A percentile compares a stretch with the other conserved stretches of the same genome.
Conservation (phyloP, 805 yeast species). For the Metschnikowia matae region DNA sequence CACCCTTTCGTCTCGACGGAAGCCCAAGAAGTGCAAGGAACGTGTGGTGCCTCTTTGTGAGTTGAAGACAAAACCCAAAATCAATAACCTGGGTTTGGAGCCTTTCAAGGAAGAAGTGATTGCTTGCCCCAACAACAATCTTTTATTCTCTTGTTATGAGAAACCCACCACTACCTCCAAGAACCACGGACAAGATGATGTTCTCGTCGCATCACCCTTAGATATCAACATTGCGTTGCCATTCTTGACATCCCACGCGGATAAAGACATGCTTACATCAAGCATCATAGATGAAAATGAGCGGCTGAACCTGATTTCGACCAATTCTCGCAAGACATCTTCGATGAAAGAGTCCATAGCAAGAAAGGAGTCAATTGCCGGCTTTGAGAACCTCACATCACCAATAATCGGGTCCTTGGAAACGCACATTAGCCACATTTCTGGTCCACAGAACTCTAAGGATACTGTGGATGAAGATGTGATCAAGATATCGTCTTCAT, state of each 20-base stretch:
- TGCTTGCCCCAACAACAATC: slow-evolving; percentile 55
- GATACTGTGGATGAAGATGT: slow-evolving; percentile 17
- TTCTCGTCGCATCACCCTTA: slow-evolving; percentile 39
- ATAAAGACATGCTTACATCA: slow-evolving; percentile 26
- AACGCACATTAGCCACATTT: slow-evolving; percentile 32
- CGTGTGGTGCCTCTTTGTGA: slow-evolving; percentile 58
- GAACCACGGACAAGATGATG: slow-evolving; percentile 5
- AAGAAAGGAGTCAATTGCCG: slow-evolving; percentile 4
- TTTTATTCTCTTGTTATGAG: slow-evolving; percentile 54
- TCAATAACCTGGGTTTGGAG: slow-evolving; percentile 30
- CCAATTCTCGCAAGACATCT: slow-evolving; percentile 6
- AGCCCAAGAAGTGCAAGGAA: slow-evolving; percentile 30
- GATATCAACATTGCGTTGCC: slow-evolving; percentile 44
- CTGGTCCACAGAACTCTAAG: slow-evolving; percentile 5
- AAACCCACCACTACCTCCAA: slow-evolving; percentile 11
- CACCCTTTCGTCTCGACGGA: slow-evolving; percentile 8
- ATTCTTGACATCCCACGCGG: slow-evolving; percentile 36
- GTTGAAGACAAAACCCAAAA: slow-evolving; percentile 49
- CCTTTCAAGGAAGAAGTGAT: slow-evolving; percentile 60
- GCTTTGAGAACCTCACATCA: slow-evolving; percentile 20
- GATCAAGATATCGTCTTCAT: slow-evolving; percentile 29
- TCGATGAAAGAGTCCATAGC: slow-evolving; percentile 29
- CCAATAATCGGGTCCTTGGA: slow-evolving; percentile 39
- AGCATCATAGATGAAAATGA: slow-evolving; percentile 11
- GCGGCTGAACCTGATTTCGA: neutral